Base-by-base conservation (phyloP, 2,329 filamentous ascomycete genomes). In the Botrytis galanthina region DNA sequence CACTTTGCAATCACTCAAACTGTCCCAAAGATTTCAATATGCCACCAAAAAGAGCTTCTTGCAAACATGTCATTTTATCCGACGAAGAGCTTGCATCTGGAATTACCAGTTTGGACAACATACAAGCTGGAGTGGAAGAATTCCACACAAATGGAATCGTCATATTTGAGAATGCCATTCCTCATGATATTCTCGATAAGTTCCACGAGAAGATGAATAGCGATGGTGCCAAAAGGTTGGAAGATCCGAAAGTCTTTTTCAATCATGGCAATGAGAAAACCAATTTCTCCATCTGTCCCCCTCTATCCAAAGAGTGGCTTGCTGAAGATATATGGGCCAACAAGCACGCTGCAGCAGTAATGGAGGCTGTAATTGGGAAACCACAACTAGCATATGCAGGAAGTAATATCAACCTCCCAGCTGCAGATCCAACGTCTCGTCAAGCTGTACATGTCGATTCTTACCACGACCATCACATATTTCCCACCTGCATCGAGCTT, bases 391-490 rank as follows among this genome's bases (percentile, higher is more conserved):
- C 82, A 32, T 79, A 80, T 62, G 82, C 82, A 66, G 79, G 80
- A 51, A 81, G 80, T 51, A 79, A 75, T 18, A 83, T 83, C 67
- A 72, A 64, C 8, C 63, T 74, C 22, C 71, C 70, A 18, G 81
- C 85, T 0, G 2, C 20, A 51, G 60, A 64, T 29, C n/a, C 42
- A 29, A 39, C 4, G 18, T 81, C 85, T 70, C 82, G 85, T 37
- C 87, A 89, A 75, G 87, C 87, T 0, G 86, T 88, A 0, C 89
- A 90, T 79, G 84, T 86, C 0, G 89, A 91, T 75, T 86, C 87
- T 9, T 86, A 89, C 77, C 88, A 89, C 77, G 81, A 82, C 3
- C 86, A 89, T 73, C 88, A 87, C 0, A 75, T 80, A 0, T 85
- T 86, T 74, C 83, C 84, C 1, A 87, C 86, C 71, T 84, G 82